Evolutionary conservation across 129 eudicot genomes (phyloP), one percentile per base, ranked within the genome.

Genomic region (Logfia minima): DNA sequence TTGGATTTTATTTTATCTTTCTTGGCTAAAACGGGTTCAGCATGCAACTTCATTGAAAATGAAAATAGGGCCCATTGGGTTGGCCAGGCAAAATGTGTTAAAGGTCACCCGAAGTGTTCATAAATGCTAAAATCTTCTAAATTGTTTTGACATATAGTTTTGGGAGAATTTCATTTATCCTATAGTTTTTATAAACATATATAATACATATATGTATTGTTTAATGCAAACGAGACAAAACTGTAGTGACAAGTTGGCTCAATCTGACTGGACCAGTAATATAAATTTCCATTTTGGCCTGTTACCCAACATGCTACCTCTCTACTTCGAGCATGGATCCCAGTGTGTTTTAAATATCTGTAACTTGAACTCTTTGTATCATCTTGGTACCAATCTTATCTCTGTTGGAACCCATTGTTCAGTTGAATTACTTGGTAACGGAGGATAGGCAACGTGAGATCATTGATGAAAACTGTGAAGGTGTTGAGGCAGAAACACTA

Each of bases 381-480:
- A 41, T 43, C 32, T 48, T 0, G 34, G 0, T 39, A 23, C 59
- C 31, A 69, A 78, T 16, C 51, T 68, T 67, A 39, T 78, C 59
- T 67, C 66, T 37, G 35, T 59, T 67, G 16, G 66, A 59, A 5
- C 64, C 58, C 64, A 74, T 80, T 32, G 64, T 86, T 78, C 89
- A 95, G 99, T 79, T 95, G 70, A 95, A 95, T 81, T 88, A 83
- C 80, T 82, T 95, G 80, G 89, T 84, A 39, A 75, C 94, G 4
- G 99, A 95, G 81, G 83, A 79, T 62, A 88, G 99, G 81, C 99
- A 90, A 72, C 81, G 84, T 78, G 99, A 95, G 84, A 91, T 95
- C 16, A 88, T 92, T 64, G 94, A 92, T 74, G 81, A 77, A 45
- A 79, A 85, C 32, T 90, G 99, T 76, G 99, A 95, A 82, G 94